Base-by-base conservation (phyloP, 2,329 filamentous ascomycete genomes). In the Phyllosticta citriasiana region DNA sequence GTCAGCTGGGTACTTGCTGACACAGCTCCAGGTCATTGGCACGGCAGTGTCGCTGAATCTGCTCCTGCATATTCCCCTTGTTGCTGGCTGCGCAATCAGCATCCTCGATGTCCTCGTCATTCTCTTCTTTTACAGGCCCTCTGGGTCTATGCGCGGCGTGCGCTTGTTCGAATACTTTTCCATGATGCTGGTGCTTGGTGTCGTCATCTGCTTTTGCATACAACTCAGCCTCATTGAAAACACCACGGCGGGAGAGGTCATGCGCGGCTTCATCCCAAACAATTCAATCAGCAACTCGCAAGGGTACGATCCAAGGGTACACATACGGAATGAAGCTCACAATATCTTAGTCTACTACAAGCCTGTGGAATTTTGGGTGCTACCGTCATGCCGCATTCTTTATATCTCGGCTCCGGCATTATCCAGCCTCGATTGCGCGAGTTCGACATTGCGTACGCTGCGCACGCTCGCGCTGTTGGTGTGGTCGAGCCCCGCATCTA, bases 311-410 rank as follows among this genome's bases (percentile, higher is more conserved):
- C 63, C 10, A 26, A 30, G 51, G 47, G 33, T 54, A n/a, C 26
- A 6, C 19, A 8, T 14, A 16, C 7, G 40, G n/a, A 47, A 7
- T 47, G 14, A 16, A 2, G 27, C 63, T 69, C 35, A 68, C 63
- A 22, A 50, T 26, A 14, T 4, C 56, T 22, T 61, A 79, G 78
- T 8, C 69, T 84, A 33, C 83, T 82, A 68, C 80, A 82, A 72
- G 82, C 87, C 1, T 91, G 88, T 64, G 88, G 88, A 57, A 91
- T 91, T 62, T 78, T 91, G 0, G 88, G 88, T 1, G 88, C 88
- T 3, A 91, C 88, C 0, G 81, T 84, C 27, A 84, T 84, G 82
- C 82, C 82, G n/a, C 82, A 84, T 67, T 81, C 78, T 35, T 77
- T 84, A 57, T 84, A 83, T 65, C 74, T 84, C 2, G 82, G 82